Percentiles rank a stretch among this genome's conserved stretches.
phyloP scores from a whole-genome alignment of 352 stramenopile species.

The Pythium monospermum region DNA sequence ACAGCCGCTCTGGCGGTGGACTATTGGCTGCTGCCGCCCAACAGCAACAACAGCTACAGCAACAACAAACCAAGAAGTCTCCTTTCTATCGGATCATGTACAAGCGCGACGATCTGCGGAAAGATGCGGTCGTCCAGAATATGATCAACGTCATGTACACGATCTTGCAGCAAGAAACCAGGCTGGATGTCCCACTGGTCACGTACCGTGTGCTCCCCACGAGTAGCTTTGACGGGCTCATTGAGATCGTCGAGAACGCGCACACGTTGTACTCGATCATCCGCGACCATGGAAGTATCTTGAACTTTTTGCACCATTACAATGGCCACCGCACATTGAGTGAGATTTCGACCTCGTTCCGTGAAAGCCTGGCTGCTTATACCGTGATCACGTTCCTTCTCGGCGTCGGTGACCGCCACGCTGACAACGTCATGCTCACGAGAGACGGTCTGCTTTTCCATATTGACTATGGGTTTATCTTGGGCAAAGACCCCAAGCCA shows the following conservation, averaged over 20 bases:
- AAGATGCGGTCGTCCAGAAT: conserved; percentile 83
- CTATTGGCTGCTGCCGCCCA: not conserved
- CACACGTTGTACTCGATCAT: conserved; percentile 86
- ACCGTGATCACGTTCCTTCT: conserved; percentile 99
- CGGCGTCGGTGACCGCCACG: conserved; percentile 97
- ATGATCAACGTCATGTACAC: conserved; percentile 89
- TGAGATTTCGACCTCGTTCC: conserved; percentile 80
- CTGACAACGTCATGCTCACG: conserved; percentile 99
- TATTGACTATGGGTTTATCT: conserved; percentile 99
- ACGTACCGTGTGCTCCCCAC: conserved; percentile 85
- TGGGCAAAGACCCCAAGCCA: conserved; percentile 98
- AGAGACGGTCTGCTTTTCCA: conserved; percentile 97
- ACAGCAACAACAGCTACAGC: conserved; percentile 3
- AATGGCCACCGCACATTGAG: conserved; percentile 82
- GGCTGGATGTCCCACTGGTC: conserved; percentile 71
- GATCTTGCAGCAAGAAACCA: conserved; percentile 81
- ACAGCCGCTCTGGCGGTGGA: not conserved
- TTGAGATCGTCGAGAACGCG: conserved; percentile 85
- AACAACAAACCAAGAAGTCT: conserved; percentile 15
- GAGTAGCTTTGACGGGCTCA: conserved; percentile 78
- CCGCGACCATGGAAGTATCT: conserved; percentile 71
- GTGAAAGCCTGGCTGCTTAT: conserved; percentile 95
- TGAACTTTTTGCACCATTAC: conserved; percentile 84
- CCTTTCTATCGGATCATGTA: conserved; percentile 82
- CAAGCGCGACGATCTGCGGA: conserved; percentile 82